These are phyloP conservation scores for Cadophora luteo-olivacea DNA, from an alignment of 2,329 filamentous ascomycete species.

Conservation along the genomic window DNA sequence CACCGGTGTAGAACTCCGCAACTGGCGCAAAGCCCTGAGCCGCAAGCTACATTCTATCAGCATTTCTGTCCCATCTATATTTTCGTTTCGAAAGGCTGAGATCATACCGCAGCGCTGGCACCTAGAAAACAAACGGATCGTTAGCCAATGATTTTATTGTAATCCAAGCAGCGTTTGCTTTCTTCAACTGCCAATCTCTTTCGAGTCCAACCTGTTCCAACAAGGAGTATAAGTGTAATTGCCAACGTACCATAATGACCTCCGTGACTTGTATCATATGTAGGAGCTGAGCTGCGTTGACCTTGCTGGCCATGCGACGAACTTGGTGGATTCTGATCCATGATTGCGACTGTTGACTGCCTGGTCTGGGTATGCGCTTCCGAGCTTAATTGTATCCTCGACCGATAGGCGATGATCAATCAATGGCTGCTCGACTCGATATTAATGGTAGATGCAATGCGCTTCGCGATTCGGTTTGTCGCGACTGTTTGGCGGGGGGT, in stretches of 20 bases:
- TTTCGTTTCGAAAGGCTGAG: slow-evolving; percentile 33
- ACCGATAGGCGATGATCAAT: background rate
- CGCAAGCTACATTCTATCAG: slow-evolving; percentile 68
- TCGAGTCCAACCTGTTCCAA: background rate
- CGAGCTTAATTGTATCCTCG: background rate
- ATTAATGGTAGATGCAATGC: background rate
- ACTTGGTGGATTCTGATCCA: slow-evolving; percentile 47
- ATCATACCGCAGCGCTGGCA: slow-evolving; percentile 70
- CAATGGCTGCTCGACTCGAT: background rate
- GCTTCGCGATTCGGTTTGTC: slow-evolving; percentile 11
- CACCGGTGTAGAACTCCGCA: slow-evolving; percentile 88
- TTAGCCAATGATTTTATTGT: slow-evolving; percentile 37
- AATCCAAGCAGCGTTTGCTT: slow-evolving; percentile 22
- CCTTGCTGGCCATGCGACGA: slow-evolving; percentile 61
- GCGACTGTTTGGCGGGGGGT: background rate
- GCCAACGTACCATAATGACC: slow-evolving; percentile 75
- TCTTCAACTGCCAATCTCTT: background rate
- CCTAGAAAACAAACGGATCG: slow-evolving; percentile 51
- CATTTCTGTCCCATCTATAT: slow-evolving; percentile 25
- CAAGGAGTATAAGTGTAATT: slow-evolving; percentile 18
- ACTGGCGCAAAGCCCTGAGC: slow-evolving; percentile 87
- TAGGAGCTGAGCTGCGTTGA: slow-evolving; percentile 58
- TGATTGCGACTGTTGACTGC: slow-evolving; percentile 2
- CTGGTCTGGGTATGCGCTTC: slow-evolving; percentile 9
- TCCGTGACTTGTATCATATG: slow-evolving; percentile 76